Percentiles rank a stretch among this genome's conserved stretches.
Evolutionary conservation across 371 early-diverging fungal species (phyloP).

Genomic region (Dichotomocladium elegans): DNA sequence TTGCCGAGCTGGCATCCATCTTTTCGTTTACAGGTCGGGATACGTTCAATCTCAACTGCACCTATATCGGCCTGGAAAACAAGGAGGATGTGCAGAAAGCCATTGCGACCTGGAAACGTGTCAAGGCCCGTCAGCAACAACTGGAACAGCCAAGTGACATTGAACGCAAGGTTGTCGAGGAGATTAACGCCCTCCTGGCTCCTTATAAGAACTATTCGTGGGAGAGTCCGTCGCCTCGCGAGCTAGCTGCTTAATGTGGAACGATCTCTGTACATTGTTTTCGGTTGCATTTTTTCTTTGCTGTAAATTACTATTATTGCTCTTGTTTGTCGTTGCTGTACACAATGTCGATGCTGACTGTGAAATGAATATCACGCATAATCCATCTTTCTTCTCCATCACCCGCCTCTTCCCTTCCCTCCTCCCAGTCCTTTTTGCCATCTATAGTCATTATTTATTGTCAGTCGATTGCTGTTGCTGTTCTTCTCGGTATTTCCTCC

Average conservation of each 20-base stretch:
- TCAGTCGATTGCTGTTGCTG: neutral
- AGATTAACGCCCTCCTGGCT: constrained; percentile 21
- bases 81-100: constrained; percentile 61
- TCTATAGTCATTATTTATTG: neutral
- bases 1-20: constrained; percentile 62
- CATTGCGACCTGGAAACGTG: constrained; percentile 41
- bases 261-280: too few species aligned
- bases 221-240: constrained; percentile 43
- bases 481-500: constrained; percentile 29
- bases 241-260: constrained; percentile 14
- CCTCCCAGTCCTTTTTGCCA: neutral
- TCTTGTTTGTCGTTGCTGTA: too few species aligned
- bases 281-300: too few species aligned
- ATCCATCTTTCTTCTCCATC: neutral
- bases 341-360: too few species aligned
- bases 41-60: constrained; percentile 43
- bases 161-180: constrained; percentile 19
- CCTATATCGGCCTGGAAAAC: constrained; percentile 66
- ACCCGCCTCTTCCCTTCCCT: neutral
- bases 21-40: constrained; percentile 58
- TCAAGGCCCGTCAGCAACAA: constrained; percentile 28
- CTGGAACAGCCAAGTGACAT: constrained; percentile 9
- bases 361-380: too few species aligned
- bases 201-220: constrained; percentile 41
- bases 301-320: too few species aligned